Base-by-base conservation (phyloP, 2,329 filamentous ascomycete species). In the Cordyceps cicadae region DNA sequence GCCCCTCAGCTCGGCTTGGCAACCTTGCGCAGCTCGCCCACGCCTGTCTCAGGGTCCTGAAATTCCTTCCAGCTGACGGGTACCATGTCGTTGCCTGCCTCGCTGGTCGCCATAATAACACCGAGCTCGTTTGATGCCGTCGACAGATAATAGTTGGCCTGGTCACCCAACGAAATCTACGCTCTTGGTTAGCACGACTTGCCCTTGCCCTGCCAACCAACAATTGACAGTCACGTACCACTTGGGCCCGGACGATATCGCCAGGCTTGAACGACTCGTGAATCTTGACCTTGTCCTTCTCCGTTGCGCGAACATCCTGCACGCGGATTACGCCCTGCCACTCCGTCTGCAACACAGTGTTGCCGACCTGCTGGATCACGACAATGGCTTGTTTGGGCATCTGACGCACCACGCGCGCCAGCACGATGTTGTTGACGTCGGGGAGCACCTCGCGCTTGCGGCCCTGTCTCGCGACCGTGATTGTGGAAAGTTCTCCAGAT, bases 61-160 rank as follows among this genome's bases (percentile, higher is more conserved):
- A 95, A 96, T 76, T 97, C 93, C 77, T 88, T 95, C 94, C 94
- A 99, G 74, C 87, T 95, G 60, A 96, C 83, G 2, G 94, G 93
- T 68, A 89, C 88, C 92, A 97, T 96, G 67, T 89, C 84, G 74
- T 95, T 93, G 1, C 92, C 92, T 2, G 83, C 84, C 71, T 96
- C 91, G 70, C 91, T 95, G 67, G 84, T 87, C 11, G 93, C 94
- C 86, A 97, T 90, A 45, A 99, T 89, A 62, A 97, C 93, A 2
- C 94, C 94, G 46, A 96, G 80, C 71, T 96, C 89, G 74, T 99
- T 97, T 66, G 85, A 85, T 32, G 92, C 91, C 1, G 94, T 99
- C 29, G 87, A 89, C n/a, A 96, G 81, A 73, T 97, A 99, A 73
- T 97, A 99, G 69, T 90, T 96, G 55, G 89, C 86, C 76, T 97